Conservation (phyloP, 1,284 basidiomycete species). For the Moesziomyces sp. region DNA sequence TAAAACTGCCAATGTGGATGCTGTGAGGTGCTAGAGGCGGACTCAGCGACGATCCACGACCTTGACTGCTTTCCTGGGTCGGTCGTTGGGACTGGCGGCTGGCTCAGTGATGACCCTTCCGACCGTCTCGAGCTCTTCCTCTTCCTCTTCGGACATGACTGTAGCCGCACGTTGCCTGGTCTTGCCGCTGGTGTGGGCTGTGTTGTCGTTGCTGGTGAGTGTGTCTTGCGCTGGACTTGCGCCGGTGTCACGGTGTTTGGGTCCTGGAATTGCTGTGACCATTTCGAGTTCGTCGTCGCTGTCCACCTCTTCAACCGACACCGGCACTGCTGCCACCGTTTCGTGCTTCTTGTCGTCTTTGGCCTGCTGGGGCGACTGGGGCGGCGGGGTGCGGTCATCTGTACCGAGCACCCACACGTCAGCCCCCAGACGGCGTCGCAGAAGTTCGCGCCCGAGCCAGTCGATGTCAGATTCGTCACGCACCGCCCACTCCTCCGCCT, state of each 20-base stretch:
- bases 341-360: not conserved
- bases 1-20: not conserved
- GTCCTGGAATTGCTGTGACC: too few relatives aligned
- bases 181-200: not conserved
- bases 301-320: slow-evolving; percentile 28
- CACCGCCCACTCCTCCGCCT: slow-evolving; percentile 20
- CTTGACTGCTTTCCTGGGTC: slow-evolving; percentile 41
- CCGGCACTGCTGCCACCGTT: slow-evolving; percentile 3
- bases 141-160: slow-evolving; percentile 48
- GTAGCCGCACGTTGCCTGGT: slow-evolving; percentile 26
- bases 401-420: slow-evolving; percentile 49
- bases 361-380: not conserved
- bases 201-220: not conserved
- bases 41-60: slow-evolving; percentile 21
- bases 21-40: not conserved
- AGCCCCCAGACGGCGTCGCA: slow-evolving; percentile 33
- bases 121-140: slow-evolving; percentile 39
- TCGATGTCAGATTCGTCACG: slow-evolving; percentile 53
- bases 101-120: slow-evolving; percentile 1
- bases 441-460: slow-evolving; percentile 53
- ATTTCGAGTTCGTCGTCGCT: slow-evolving; percentile 11
- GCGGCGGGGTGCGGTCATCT: slow-evolving; percentile 4
- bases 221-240: not conserved
- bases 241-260: too few relatives aligned
- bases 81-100: slow-evolving; percentile 11